Evolutionary conservation across 2,329 filamentous ascomycete genomes (phyloP).

Genomic region (Scortechinia acanthostroma): DNA sequence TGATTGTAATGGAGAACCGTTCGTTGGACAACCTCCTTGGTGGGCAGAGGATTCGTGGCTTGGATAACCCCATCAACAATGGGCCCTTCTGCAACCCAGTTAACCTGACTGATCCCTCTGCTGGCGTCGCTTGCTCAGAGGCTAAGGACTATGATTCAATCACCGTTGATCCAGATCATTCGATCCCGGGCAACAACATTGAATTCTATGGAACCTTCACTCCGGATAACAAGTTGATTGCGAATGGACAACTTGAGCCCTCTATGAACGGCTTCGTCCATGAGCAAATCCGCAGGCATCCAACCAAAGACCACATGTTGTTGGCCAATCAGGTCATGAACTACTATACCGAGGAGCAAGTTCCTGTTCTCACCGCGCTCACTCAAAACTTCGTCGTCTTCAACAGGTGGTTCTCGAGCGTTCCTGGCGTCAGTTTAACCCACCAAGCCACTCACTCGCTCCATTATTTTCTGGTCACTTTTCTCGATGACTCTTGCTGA

Average conservation of each 20-base stretch:
- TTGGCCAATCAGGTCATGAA: slow-evolving; percentile 27
- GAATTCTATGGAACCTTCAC: slow-evolving; percentile 31
- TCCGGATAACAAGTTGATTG: slow-evolving; percentile 24
- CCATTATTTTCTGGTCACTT: no score
- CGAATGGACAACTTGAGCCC: slow-evolving; percentile 16
- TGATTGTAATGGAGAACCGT: neutral
- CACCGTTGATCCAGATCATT: slow-evolving; percentile 29
- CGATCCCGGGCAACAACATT: slow-evolving; percentile 30
- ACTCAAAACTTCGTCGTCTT: slow-evolving; percentile 30
- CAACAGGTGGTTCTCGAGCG: slow-evolving; percentile 32
- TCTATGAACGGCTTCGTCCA: slow-evolving; percentile 26
- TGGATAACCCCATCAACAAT: neutral
- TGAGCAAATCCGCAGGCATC: slow-evolving; percentile 26
- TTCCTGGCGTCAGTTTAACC: slow-evolving; percentile 28
- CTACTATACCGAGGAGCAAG: slow-evolving; percentile 31
- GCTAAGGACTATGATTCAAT: slow-evolving; percentile 29
- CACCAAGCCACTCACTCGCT: neutral
- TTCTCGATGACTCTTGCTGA: no score
- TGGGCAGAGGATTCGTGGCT: neutral
- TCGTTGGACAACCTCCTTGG: neutral
- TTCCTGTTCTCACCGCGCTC: slow-evolving; percentile 28
- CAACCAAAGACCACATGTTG: slow-evolving; percentile 15
- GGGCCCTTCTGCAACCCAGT: neutral
- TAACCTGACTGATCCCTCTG: neutral
- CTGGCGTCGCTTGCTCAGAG: slow-evolving; percentile 14